phyloP scores from a whole-genome alignment of 441 rosid genomes.

The Gossypium davidsonii region DNA sequence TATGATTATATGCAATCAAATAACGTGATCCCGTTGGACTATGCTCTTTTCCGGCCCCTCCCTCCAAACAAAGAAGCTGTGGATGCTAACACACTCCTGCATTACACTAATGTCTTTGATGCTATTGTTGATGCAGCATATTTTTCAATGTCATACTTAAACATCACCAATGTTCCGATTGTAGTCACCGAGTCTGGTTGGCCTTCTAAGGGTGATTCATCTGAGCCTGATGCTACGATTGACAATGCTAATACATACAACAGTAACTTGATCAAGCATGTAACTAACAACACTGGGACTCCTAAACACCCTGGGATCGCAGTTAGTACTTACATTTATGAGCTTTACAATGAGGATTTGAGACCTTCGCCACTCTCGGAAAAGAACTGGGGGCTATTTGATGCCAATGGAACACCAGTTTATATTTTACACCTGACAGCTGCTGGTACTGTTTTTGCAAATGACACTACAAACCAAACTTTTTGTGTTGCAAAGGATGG shows the following conservation, averaged over 20 bases:
- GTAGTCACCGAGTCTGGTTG: slow-evolving; percentile 84
- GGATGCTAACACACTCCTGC: slow-evolving; percentile 87
- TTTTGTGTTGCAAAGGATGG: slow-evolving; percentile 72
- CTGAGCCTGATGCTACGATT: slow-evolving; percentile 60
- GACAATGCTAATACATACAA: slow-evolving; percentile 88
- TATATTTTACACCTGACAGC: slow-evolving; percentile 72
- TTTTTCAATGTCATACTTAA: slow-evolving; percentile 71
- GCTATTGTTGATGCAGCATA: slow-evolving; percentile 88
- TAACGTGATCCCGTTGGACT: slow-evolving; percentile 69
- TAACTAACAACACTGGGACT: slow-evolving; percentile 78
- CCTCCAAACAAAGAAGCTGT: slow-evolving; percentile 87
- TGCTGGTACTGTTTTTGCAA: slow-evolving; percentile 68
- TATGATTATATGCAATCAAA: slow-evolving; percentile 69
- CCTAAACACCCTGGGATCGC: slow-evolving; percentile 77
- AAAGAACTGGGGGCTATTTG: slow-evolving; percentile 89
- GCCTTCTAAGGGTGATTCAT: slow-evolving; percentile 83
- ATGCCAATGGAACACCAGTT: slow-evolving; percentile 55
- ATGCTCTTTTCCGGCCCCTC: slow-evolving; percentile 85
- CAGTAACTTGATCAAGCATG: slow-evolving; percentile 80
- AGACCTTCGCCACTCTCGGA: slow-evolving; percentile 65
- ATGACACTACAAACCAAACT: slow-evolving; percentile 90
- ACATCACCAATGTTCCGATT: slow-evolving; percentile 67
- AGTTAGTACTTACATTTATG: slow-evolving; percentile 72
- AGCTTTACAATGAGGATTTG: slow-evolving; percentile 82
- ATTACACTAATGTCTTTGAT: slow-evolving; percentile 86